Percentiles rank a stretch among this genome's conserved stretches.
Evolutionary conservation across 805 yeast genomes (phyloP).

Genomic region (Zygosaccharomyces bailii): DNA sequence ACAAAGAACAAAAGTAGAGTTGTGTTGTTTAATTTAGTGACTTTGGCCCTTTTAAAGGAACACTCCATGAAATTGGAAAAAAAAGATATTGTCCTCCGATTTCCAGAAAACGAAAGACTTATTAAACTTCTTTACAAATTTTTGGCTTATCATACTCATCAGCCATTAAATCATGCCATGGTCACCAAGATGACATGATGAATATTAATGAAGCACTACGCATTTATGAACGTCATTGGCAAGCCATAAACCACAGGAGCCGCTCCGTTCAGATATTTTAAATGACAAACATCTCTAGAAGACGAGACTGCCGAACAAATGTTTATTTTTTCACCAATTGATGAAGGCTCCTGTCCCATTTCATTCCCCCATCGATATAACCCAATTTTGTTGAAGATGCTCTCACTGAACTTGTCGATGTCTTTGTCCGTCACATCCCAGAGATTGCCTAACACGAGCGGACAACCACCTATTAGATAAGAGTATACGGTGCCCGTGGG

Average conservation of each 20-base stretch:
- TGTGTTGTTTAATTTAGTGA: constrained; percentile 10
- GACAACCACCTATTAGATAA: constrained; percentile 77
- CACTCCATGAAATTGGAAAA: too few relatives aligned
- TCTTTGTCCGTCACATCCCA: constrained; percentile 99
- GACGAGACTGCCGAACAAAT: constrained; percentile 55
- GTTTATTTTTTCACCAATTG: constrained; percentile 21
- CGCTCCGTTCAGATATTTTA: constrained; percentile 80
- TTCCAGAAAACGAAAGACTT: constrained; percentile 11
- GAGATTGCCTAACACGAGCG: constrained; percentile 76
- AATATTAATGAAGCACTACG: too few relatives aligned
- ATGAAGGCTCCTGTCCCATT: constrained; percentile 9
- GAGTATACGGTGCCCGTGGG: constrained; percentile 74
- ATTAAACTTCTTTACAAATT: constrained; percentile 15
- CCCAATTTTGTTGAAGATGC: constrained; percentile 66
- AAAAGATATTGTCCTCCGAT: constrained; percentile 12
- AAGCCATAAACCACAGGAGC: constrained; percentile 91
- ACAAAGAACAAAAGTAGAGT: background rate
- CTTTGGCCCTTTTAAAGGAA: too few relatives aligned
- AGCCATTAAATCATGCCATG: background rate
- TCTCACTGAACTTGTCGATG: constrained; percentile 70
- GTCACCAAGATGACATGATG: too few relatives aligned
- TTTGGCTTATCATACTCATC: constrained; percentile 9
- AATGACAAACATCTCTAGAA: constrained; percentile 65
- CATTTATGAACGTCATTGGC: constrained; percentile 42
- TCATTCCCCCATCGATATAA: constrained; percentile 36